phyloP scores from a whole-genome alignment of 208 protist species.

The Angomonas deanei region DNA sequence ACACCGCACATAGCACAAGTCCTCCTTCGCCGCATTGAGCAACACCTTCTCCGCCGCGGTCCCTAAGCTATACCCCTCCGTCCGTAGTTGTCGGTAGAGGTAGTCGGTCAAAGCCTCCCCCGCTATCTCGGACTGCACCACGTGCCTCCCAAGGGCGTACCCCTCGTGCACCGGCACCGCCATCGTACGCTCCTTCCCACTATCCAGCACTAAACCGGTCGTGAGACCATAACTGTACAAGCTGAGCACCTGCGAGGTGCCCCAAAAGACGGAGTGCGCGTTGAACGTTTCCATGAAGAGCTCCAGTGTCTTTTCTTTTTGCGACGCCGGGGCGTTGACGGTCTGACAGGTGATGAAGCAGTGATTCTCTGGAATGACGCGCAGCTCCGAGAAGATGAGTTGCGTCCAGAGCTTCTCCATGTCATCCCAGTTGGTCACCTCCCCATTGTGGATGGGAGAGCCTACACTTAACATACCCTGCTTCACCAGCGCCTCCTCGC shows the following conservation, averaged over 20 bases:
- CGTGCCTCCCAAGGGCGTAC: slow-evolving; percentile 86
- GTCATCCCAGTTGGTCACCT: slow-evolving; percentile 87
- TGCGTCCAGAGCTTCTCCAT: slow-evolving; percentile 91
- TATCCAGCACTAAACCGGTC: slow-evolving; percentile 92
- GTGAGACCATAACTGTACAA: slow-evolving; percentile 92
- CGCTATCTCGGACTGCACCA: slow-evolving; percentile 64
- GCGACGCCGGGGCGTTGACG: slow-evolving; percentile 67
- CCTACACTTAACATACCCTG: slow-evolving; percentile 73
- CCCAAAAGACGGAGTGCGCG: slow-evolving; percentile 88
- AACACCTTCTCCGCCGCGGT: slow-evolving; percentile 85
- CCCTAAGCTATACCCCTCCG: slow-evolving; percentile 85
- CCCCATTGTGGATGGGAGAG: slow-evolving; percentile 68
- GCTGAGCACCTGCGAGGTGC: slow-evolving; percentile 86
- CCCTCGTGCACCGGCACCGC: slow-evolving; percentile 92
- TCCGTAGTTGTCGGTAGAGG: slow-evolving; percentile 52
- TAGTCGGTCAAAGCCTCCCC: slow-evolving; percentile 83
- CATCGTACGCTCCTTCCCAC: slow-evolving; percentile 75
- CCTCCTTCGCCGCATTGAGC: slow-evolving; percentile 88
- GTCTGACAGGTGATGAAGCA: slow-evolving; percentile 85
- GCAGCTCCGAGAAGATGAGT: slow-evolving; percentile 88
- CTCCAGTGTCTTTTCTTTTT: slow-evolving; percentile 88
- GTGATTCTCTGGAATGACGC: slow-evolving; percentile 87
- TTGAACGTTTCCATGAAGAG: slow-evolving; percentile 95
- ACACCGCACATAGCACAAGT: slow-evolving; percentile 78
- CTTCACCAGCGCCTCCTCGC: slow-evolving; percentile 79